Evolutionary conservation across 495 filamentous ascomycete species (phyloP), one percentile per base, ranked within the genome.

Genomic region (Pyrenula aspistea): DNA sequence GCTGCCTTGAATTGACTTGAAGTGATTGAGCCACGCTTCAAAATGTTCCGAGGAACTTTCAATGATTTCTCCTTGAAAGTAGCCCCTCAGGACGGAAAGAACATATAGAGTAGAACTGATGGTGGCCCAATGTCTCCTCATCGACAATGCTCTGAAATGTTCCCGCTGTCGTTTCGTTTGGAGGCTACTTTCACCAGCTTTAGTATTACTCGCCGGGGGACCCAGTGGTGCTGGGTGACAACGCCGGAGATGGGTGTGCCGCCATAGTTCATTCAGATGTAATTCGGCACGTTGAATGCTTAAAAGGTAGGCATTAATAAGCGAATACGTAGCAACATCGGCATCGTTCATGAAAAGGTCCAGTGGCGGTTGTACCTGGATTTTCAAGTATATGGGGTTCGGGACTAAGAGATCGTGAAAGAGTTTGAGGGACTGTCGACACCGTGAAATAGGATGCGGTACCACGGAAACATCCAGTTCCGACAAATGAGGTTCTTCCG

Each of bases 41-140:
- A 86, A 80, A 57, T 79, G 73, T 50, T 78, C 73, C 77, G 87
- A 95, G 0, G 88, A 85, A 10, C 83, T 83, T 55, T 85, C 80
- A 19, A 96, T 82, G 1, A 96, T 85, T 66, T 96, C 90, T 2
- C 87, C 89, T 64, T 96, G 91, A 59, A 96, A 84, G 60, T 93
- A 96, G 12, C 80, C 82, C 56, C 89, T 86, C 12, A 86, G 81
- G 59, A 96, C 91, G 0, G 86, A 86, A 2, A 98, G 74, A 59
- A 96, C 86, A 70, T 95, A 95, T 0, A 92, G 76, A 0, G 88
- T 86, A 2, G 88, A 86, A 61, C 86, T 86, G 59, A 83, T 79
- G 1, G 87, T 91, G 2, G 91, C 91, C 92, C 93, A 98, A 0
- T 91, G 77, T 21, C 78, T 85, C 10, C 93, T 76, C 76, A 95